phyloP scores from a whole-genome alignment of 495 filamentous ascomycete species.

The Lasiosphaeriaceae sp. region DNA sequence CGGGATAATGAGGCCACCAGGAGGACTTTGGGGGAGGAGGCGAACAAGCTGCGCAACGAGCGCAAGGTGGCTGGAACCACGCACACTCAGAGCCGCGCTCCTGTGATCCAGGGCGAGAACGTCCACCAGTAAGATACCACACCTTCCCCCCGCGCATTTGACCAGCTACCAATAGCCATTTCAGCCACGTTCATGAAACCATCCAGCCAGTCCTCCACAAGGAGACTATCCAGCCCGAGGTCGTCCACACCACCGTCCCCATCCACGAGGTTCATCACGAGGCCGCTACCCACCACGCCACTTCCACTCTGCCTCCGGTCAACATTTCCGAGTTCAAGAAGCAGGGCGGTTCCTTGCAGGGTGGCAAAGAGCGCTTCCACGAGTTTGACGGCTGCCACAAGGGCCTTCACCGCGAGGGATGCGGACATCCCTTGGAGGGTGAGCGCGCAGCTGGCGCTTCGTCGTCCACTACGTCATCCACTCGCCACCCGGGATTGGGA shows the following conservation, averaged over 20 bases:
- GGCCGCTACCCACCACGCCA: constrained; percentile 54
- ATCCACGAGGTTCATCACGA: constrained; percentile 65
- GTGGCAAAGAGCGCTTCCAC: constrained; percentile 51
- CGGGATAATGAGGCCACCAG: constrained; percentile 44
- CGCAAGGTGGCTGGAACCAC: constrained; percentile 43
- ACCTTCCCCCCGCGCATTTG: too few relatives aligned
- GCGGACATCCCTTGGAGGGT: constrained; percentile 2
- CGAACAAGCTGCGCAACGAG: constrained; percentile 47
- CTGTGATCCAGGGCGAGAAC: constrained; percentile 55
- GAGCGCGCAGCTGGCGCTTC: not conserved
- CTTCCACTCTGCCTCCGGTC: constrained; percentile 56
- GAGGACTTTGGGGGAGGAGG: constrained; percentile 43
- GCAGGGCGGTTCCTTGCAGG: constrained; percentile 52
- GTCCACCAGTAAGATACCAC: constrained; percentile 49
- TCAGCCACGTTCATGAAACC: constrained; percentile 53
- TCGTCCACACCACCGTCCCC: constrained; percentile 59
- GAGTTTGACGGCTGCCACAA: constrained; percentile 48
- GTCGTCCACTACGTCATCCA: not conserved
- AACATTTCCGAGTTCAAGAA: constrained; percentile 57
- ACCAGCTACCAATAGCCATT: too few relatives aligned
- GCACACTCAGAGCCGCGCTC: constrained; percentile 41
- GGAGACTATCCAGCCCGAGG: constrained; percentile 59
- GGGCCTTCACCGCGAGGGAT: constrained; percentile 4
- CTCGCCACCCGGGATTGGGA: not conserved
- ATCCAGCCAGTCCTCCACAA: constrained; percentile 65